These are phyloP conservation scores for Candida palmyrensis DNA, from an alignment of 805 yeast species.

Conservation along the genomic window DNA sequence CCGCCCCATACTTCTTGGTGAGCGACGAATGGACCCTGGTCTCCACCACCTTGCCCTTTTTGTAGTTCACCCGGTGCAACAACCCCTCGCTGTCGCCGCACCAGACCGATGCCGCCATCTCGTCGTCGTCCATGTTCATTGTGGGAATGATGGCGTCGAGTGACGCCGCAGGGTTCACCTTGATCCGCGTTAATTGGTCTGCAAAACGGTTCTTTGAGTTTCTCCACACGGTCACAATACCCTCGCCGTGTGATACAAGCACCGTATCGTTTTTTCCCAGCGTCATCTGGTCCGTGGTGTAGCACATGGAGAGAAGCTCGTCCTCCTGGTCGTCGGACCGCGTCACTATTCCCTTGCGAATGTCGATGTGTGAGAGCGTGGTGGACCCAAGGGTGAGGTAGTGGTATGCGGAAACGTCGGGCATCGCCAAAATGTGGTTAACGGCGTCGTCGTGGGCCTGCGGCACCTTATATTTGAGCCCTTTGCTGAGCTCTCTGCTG, in stretches of 20 bases:
- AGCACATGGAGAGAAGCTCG: constrained; percentile 74
- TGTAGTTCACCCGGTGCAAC: constrained; percentile 61
- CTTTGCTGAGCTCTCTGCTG: constrained; percentile 43
- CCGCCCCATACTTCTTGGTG: constrained; percentile 26
- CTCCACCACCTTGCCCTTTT: constrained; percentile 58
- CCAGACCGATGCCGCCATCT: constrained; percentile 51
- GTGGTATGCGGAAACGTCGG: constrained; percentile 70
- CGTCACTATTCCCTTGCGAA: constrained; percentile 61
- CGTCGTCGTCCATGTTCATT: constrained; percentile 47
- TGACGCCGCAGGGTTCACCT: constrained; percentile 62
- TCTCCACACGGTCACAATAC: constrained; percentile 83
- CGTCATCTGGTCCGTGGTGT: constrained; percentile 47
- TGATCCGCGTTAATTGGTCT: constrained; percentile 79
- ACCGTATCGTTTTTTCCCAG: constrained; percentile 54
- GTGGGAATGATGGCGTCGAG: constrained; percentile 65
- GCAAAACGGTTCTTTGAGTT: constrained; percentile 58
- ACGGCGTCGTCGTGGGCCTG: constrained; percentile 73
- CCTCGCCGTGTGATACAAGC: constrained; percentile 88
- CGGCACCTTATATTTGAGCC: constrained; percentile 41
- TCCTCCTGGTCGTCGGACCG: constrained; percentile 90
- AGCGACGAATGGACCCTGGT: constrained; percentile 57
- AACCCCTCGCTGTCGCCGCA: constrained; percentile 78
- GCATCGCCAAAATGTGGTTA: constrained; percentile 66
- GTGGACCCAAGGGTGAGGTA: constrained; percentile 80
- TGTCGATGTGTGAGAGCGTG: constrained; percentile 71